Percentiles rank a stretch among this genome's conserved stretches.
phyloP scores from a whole-genome alignment of 2,329 filamentous ascomycete species.

The Cytospora piceicola region DNA sequence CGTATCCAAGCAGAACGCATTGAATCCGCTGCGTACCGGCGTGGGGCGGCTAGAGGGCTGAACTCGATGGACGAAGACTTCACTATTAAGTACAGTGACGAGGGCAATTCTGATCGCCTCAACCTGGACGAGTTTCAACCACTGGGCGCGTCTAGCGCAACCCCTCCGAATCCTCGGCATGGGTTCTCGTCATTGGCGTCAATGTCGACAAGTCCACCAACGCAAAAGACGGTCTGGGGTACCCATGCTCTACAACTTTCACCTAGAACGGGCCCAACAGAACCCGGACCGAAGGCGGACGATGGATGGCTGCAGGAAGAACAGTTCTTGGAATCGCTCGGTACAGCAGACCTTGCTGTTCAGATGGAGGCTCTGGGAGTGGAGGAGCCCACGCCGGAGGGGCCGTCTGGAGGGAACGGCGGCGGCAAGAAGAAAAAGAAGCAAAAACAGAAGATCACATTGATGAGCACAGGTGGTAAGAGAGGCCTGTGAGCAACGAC shows the following conservation, averaged over 20 bases:
- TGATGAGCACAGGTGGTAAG: conserved; percentile 70
- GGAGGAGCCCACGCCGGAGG: conserved; percentile 36
- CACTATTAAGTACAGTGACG: conserved; percentile 36
- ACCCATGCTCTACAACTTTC: conserved; percentile 70
- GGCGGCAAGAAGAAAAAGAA: conserved; percentile 60
- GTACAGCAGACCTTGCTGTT: conserved; percentile 60
- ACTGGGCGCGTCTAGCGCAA: conserved; percentile 55
- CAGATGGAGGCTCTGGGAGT: conserved; percentile 61
- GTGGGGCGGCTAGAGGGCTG: conserved; percentile 46
- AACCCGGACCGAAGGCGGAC: conserved; percentile 46
- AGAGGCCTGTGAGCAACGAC: conserved; percentile 44
- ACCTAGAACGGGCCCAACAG: conserved; percentile 52
- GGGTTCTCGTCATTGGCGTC: conserved; percentile 73
- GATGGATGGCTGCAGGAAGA: conserved; percentile 90
- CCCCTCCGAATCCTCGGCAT: conserved; percentile 60
- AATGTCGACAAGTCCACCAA: conserved; percentile 79
- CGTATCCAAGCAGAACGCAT: conserved; percentile 79
- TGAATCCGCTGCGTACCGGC: conserved; percentile 70
- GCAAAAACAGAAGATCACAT: conserved; percentile 73
- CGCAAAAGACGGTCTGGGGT: conserved; percentile 88
- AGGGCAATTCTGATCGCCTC: conserved; percentile 41
- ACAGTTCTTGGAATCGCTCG: conserved; percentile 72
- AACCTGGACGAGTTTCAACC: conserved; percentile 69
- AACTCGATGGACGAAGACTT: conserved; percentile 48
- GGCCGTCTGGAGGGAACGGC: conserved; percentile 29